These are phyloP conservation scores for Pestalotiopsis sp. DNA, from an alignment of 2,329 filamentous ascomycete species.

Conservation along the genomic window DNA sequence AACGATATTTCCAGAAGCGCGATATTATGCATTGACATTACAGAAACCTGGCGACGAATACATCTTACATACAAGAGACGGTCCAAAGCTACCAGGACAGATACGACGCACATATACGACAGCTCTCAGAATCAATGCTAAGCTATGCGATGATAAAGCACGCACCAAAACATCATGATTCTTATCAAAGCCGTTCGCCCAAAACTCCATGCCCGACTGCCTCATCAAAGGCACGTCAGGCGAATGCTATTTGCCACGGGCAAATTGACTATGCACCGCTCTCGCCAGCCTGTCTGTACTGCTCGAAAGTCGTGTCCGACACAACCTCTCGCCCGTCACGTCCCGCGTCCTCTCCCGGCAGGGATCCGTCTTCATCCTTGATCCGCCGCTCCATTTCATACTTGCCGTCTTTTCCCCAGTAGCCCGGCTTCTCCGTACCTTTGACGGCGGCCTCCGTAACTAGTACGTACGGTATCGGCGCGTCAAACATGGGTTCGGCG, in stretches of 20 bases:
- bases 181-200: not conserved
- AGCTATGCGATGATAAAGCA: not conserved
- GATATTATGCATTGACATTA: not conserved
- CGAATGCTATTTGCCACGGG: not conserved
- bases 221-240: not conserved
- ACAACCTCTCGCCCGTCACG: slow-evolving; percentile 20
- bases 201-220: not conserved
- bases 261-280: slow-evolving; percentile 28
- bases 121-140: not conserved
- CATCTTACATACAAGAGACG: not conserved
- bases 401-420: slow-evolving; percentile 71
- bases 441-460: slow-evolving; percentile 72
- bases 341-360: slow-evolving; percentile 16
- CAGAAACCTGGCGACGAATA: not conserved
- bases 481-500: slow-evolving; percentile 80
- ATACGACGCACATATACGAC: not conserved
- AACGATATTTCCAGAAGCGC: not conserved
- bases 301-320: slow-evolving; percentile 23
- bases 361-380: slow-evolving; percentile 59
- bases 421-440: slow-evolving; percentile 60
- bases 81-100: not conserved
- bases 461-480: slow-evolving; percentile 74
- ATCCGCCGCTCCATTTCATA: slow-evolving; percentile 71
- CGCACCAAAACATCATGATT: not conserved
- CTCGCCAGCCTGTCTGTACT: slow-evolving; percentile 35